Evolutionary conservation across 345 rosid species (phyloP), one percentile per base, ranked within the genome.

Genomic region (Firmiana major): DNA sequence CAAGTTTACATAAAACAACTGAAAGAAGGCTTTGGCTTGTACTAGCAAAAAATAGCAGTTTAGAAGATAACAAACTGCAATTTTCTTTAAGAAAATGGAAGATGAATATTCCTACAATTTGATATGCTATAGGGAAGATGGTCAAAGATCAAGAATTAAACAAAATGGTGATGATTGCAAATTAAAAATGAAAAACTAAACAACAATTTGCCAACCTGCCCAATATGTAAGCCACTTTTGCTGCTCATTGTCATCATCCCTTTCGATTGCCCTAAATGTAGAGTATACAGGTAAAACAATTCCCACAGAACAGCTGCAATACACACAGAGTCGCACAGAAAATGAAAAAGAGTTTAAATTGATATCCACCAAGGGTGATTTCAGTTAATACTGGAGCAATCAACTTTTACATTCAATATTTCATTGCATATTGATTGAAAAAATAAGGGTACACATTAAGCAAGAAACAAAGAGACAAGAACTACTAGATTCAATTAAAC

Each of bases 221-320:
- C 87, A 87, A 71, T 87, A 87, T 19, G 78, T 69, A 13, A 83
- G 81, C 87, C 87, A 87, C 71, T 79, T 87, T 62, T 76, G 77
- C 40, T 78, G 79, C 72, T 85, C 81, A 10, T 26, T 31, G 63
- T 70, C 71, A 77, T 88, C 80, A 45, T 79, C 71, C 36, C 60
- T 82, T 73, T 86, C 89, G 59, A 86, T 84, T 38, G 88, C 89
- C 69, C 83, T 85, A 75, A 83, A 85, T 59, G 91, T 85, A 3
- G 89, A 83, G 78, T 85, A 85, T 21, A 86, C 85, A 24, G 91
- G 89, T 11, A 83, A 75, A 73, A 57, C 86, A 63, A 78, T 63
- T 58, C 86, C 89, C 67, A 82, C 82, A n/a, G 87, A 78, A 53
- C 89, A 85, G 71, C 88, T 88, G 85, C 78, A 77, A 16, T 71